Evolutionary conservation across 2,329 filamentous ascomycete species (phyloP), one percentile per base, ranked within the genome.

Genomic region (Magnaporthiopsis rhizophila): DNA sequence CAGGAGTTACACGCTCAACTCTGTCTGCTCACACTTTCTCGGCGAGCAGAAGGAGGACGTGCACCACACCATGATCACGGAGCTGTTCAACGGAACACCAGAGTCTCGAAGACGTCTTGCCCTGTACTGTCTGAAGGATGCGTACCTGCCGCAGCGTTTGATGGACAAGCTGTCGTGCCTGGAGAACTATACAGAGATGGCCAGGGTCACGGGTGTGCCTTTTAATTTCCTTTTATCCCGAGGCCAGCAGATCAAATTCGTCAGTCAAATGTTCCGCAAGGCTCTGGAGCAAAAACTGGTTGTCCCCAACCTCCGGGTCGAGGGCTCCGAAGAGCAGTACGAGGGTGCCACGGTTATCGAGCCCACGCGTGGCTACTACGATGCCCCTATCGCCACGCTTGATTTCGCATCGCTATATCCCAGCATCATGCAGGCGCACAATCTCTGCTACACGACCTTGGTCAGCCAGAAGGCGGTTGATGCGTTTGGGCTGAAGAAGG

Each of bases 151-250:
- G 1, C 93, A 98, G 72, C 82, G 96, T 66, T 77, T 99, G 62
- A 93, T 99, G 88, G 95, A 99, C 73, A 99, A 99, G 76, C 82
- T 99, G 32, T 98, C 96, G 73, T 98, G 95, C 77, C 81, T 99
- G n/a, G 90, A 97, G 77, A 99, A 99, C 74, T 98, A 98, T 72
- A 98, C 95, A 0, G 95, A 99, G 78, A 99, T 99, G 95, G 94
- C 95, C 65, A 95, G 95, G 86, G 95, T 99, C 77, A 99, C 96
- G 32, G 95, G 95, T 70, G 94, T 99, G 5, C 95, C 95, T 0
- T 99, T 99, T 81, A 98, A 97, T 73, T 96, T 89, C 72, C 83
- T 99, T 59, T 83, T 99, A 2, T 87, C 95, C 30, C 88, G 93
- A 72, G 95, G 95, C 59, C 95, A 99, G 75, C 96, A 99, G 76